Evolutionary conservation across 352 stramenopile genomes (phyloP).

Genomic region (Phytophthora quininea): DNA sequence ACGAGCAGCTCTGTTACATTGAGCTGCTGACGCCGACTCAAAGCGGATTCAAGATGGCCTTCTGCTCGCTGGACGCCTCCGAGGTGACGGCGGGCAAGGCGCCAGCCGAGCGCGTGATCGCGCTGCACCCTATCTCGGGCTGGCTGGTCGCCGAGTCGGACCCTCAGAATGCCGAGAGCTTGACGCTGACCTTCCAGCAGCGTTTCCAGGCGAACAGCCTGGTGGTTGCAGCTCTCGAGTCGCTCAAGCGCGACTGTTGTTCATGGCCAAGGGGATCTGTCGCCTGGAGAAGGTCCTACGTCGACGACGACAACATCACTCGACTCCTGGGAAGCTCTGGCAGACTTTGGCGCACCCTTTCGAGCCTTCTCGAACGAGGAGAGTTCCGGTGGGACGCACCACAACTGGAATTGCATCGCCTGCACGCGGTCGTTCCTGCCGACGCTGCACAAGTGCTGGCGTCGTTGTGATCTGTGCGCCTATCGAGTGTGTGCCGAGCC

Average conservation of each 20-base stretch:
- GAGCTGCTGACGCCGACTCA: slow-evolving; percentile 32
- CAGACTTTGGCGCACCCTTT: slow-evolving; percentile 26
- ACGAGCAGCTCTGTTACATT: slow-evolving; percentile 42
- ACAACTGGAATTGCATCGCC: slow-evolving; percentile 48
- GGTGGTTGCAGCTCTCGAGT: slow-evolving; percentile 24
- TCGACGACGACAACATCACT: slow-evolving; percentile 22
- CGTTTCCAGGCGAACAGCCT: slow-evolving; percentile 25
- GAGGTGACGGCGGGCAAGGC: slow-evolving; percentile 40
- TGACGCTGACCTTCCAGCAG: slow-evolving; percentile 39
- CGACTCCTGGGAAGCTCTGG: slow-evolving; percentile 21
- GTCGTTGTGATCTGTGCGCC: slow-evolving; percentile 45
- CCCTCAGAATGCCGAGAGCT: slow-evolving; percentile 11
- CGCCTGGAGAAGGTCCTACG: slow-evolving; percentile 39
- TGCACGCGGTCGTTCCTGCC: slow-evolving; percentile 37
- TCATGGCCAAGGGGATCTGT: slow-evolving; percentile 31
- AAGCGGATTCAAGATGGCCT: slow-evolving; percentile 31
- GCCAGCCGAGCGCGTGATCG: slow-evolving; percentile 30
- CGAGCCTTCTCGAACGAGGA: slow-evolving; percentile 24
- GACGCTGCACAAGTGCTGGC: slow-evolving; percentile 28
- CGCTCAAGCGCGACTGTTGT: slow-evolving; percentile 28
- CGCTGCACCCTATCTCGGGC: slow-evolving; percentile 38
- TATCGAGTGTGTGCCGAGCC: slow-evolving; percentile 41
- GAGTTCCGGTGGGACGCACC: slow-evolving; percentile 15
- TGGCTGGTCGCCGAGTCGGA: slow-evolving; percentile 34
- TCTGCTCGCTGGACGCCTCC: slow-evolving; percentile 28